A percentile compares a stretch with the other conserved stretches of the same genome.
These are phyloP conservation scores for Colletotrichum sp. DNA, from an alignment of 2,329 filamentous ascomycete species.

Conservation along the genomic window DNA sequence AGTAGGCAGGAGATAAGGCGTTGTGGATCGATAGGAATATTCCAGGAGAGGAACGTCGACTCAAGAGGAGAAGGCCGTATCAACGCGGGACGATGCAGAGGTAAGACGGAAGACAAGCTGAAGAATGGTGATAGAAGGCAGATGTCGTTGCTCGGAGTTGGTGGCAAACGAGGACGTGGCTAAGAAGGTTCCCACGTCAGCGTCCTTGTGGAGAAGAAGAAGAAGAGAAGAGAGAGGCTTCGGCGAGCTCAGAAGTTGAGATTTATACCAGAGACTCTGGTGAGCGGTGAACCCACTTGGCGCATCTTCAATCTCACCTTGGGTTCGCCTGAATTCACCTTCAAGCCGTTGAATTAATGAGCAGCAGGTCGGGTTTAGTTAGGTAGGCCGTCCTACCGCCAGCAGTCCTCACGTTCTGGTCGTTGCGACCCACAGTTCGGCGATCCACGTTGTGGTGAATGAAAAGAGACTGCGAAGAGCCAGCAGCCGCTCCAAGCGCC, in stretches of 20 bases:
- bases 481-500: background rate
- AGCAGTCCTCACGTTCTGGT: background rate
- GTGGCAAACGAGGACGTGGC: background rate
- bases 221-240: background rate
- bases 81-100: background rate
- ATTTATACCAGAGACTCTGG: background rate
- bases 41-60: background rate
- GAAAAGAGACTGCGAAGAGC: background rate
- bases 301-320: background rate
- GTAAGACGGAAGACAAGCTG: background rate
- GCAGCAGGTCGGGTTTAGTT: background rate
- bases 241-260: background rate
- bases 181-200: background rate
- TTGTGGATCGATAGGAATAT: accelerated
- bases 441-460: background rate
- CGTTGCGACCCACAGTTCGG: background rate
- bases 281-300: background rate
- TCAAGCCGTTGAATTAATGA: background rate
- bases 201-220: background rate
- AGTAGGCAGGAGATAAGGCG: accelerated
- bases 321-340: background rate
- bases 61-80: background rate
- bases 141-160: background rate
- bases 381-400: background rate
- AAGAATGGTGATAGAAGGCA: background rate